Evolutionary conservation across 352 stramenopile species (phyloP).

Genomic region (Halophytophthora batemanensis): DNA sequence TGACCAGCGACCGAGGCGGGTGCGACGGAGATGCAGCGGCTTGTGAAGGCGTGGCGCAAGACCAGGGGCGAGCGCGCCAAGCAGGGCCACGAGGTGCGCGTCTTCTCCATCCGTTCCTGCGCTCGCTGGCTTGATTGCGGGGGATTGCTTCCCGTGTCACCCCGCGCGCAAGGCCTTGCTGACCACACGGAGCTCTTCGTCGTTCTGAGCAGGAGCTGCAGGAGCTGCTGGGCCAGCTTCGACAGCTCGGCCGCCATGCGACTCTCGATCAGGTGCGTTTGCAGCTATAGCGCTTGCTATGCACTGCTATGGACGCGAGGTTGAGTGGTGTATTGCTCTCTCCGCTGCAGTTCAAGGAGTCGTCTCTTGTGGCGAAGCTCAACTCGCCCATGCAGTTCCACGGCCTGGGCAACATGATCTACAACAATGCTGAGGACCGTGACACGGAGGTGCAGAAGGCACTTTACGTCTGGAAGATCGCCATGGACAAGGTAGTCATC

Average conservation of each 20-base stretch:
- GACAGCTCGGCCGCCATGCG: conserved; percentile 44
- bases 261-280: conserved; percentile 54
- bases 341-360: conserved; percentile 53
- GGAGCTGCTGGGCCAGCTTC: conserved; percentile 50
- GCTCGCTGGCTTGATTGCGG: background rate
- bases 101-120: background rate
- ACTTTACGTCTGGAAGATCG: conserved; percentile 74
- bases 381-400: conserved; percentile 61
- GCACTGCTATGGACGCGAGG: background rate
- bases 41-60: conserved; percentile 37
- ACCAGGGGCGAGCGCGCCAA: conserved; percentile 34
- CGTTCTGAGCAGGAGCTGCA: conserved; percentile 45
- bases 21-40: conserved; percentile 14
- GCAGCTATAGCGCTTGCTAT: background rate
- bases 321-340: background rate
- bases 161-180: too few relatives aligned
- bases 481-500: conserved; percentile 61
- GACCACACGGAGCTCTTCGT: background rate
- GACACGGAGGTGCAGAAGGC: conserved; percentile 66
- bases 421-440: conserved; percentile 67
- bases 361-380: conserved; percentile 51
- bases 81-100: conserved; percentile 39
- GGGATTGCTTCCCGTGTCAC: background rate
- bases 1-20: too few relatives aligned
- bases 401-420: conserved; percentile 81